phyloP scores from a whole-genome alignment of 208 protist species.

The Naegleria lovaniensis region DNA sequence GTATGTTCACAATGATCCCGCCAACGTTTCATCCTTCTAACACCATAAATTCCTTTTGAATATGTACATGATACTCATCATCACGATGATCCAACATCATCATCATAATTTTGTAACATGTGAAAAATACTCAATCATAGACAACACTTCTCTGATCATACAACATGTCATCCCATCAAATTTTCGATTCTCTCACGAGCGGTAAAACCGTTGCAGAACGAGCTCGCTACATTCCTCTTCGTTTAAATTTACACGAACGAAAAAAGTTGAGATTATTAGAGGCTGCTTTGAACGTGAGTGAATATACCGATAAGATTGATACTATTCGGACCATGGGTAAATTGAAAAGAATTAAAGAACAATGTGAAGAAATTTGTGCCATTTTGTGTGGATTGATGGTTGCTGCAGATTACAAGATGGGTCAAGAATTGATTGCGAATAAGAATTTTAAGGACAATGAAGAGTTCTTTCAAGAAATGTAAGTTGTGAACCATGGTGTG shows the following conservation, averaged over 20 bases:
- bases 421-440: slow-evolving; percentile 59
- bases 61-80: too few relatives aligned
- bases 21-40: too few relatives aligned
- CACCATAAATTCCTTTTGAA: too few relatives aligned
- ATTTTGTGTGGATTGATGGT: slow-evolving; percentile 68
- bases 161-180: too few relatives aligned
- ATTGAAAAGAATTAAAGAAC: slow-evolving; percentile 57
- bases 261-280: slow-evolving; percentile 75
- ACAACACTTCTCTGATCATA: too few relatives aligned
- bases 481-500: slow-evolving; percentile 39
- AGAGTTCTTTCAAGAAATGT: slow-evolving; percentile 33
- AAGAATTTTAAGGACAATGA: slow-evolving; percentile 50
- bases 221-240: slow-evolving; percentile 71
- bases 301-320: slow-evolving; percentile 83
- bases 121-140: too few relatives aligned
- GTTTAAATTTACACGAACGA: slow-evolving; percentile 65
- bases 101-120: too few relatives aligned
- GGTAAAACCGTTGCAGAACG: slow-evolving; percentile 30
- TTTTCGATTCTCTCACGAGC: neutral
- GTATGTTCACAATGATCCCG: too few relatives aligned
- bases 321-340: slow-evolving; percentile 46
- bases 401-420: slow-evolving; percentile 33
- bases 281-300: slow-evolving; percentile 66
- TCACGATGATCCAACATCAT: neutral
- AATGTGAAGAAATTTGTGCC: slow-evolving; percentile 68